phyloP scores from a whole-genome alignment of 2,329 filamentous ascomycete genomes.

The Aspergillus ustus region DNA sequence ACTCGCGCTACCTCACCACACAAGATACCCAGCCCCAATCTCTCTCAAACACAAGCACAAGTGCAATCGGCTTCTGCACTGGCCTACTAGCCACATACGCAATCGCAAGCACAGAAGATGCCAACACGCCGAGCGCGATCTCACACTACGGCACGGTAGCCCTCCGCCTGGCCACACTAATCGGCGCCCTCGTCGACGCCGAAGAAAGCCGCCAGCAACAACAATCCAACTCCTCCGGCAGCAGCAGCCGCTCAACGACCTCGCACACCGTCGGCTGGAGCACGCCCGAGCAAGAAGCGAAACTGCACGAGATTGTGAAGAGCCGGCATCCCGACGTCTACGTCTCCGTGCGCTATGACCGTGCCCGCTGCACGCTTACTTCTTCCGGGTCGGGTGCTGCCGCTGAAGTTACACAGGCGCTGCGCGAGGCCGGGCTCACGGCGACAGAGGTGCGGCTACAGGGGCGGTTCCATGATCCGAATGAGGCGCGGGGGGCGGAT shows the following conservation, averaged over 20 bases:
- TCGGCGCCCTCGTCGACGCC: constrained; percentile 45
- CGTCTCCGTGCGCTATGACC: constrained; percentile 44
- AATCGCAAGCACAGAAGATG: constrained; percentile 33
- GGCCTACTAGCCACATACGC: constrained; percentile 47
- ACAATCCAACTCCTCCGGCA: background rate
- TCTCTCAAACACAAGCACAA: constrained; percentile 9
- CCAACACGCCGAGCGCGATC: constrained; percentile 32
- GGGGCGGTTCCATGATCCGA: constrained; percentile 39
- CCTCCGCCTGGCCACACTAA: constrained; percentile 45
- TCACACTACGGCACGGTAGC: constrained; percentile 42
- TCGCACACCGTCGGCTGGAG: constrained; percentile 28
- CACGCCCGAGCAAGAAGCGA: constrained; percentile 26
- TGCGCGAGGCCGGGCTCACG: constrained; percentile 32
- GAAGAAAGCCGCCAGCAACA: constrained; percentile 37
- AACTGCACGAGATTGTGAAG: constrained; percentile 20
- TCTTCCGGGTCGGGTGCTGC: constrained; percentile 22
- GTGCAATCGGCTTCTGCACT: constrained; percentile 46
- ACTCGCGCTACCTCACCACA: constrained; percentile 19
- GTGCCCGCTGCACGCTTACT: constrained; percentile 44
- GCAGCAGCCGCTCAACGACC: constrained; percentile 6
- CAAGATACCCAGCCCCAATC: constrained; percentile 21
- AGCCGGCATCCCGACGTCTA: constrained; percentile 35
- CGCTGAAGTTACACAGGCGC: background rate
- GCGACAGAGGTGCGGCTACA: constrained; percentile 36
- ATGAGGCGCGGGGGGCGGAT: constrained; percentile 15